Evolutionary conservation across 1,284 basidiomycete species (phyloP), one percentile per base, ranked within the genome.

Genomic region (Salmacisia buchloeana): DNA sequence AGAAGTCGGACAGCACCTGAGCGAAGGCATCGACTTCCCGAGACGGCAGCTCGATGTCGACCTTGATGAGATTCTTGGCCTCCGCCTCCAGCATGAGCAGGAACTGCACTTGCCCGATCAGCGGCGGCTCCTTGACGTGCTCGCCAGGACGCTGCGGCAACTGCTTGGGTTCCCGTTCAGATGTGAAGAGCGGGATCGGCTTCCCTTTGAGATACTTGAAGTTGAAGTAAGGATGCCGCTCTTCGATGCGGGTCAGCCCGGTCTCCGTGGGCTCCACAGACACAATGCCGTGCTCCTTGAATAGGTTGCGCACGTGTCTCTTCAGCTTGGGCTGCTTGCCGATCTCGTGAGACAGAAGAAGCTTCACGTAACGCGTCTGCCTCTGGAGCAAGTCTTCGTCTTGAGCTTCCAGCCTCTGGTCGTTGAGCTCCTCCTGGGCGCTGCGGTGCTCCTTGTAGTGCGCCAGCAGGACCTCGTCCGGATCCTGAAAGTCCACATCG

Each of bases 171-270:
- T 27, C 18, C 39, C 21, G 38, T 33, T 21, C 7, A 6, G 33
- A 21, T 6, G 39, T 76, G 84, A 97, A 88, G 6, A 86, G 84
- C n/a, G 80, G 80, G 34, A 92, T 85, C 10, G 87, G 88, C 79
- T 97, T 98, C 71, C 88, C 85, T 43, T 85, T 83, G 41, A 98
- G 84, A 82, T 97, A 98, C 83, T 98, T 98, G 86, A 98, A 98
- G 72, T 88, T 94, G 77, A 88, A 92, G 81, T 90, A 96, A 0
- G 87, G 86, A 80, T 97, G 90, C 71, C 88, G 86, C 69, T 93
- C 88, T 74, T 94, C 90, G 60, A 98, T 97, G 79, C 94, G 92
- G 29, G 83, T 83, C 69, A 90, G 83, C n/a, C 96, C 96, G 61
- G 88, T 87, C 60, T 97, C 94, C 0, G 96, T 98, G 0, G 94